Evolutionary conservation across 306 rosid species (phyloP), one percentile per base, ranked within the genome.

Genomic region (Rosa multiflora): DNA sequence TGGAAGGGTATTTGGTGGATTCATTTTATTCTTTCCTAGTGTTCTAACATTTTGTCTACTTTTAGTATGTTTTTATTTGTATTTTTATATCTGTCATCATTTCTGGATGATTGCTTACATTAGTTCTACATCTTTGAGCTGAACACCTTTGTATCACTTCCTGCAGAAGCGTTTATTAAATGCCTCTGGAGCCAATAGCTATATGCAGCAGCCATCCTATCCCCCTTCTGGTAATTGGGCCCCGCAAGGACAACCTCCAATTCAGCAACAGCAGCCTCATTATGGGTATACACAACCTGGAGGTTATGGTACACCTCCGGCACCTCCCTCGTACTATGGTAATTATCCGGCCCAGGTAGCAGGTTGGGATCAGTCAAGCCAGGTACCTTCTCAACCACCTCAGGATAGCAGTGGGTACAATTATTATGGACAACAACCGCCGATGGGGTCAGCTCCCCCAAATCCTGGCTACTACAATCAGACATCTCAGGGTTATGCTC

Each of bases 321-420:
- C 83, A 52, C 75, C 90, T 63, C 64, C 81, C 35, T 42, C 83
- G 0, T 87, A 87, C 80, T 87, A 87, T 63, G 74, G 85, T 46
- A 76, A 69, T 83, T 85, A 87, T 78, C 83, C 88, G 48, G 59
- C 86, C 29, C 79, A 85, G 72, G 86, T 4, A 68, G 80, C 77
- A 40, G 85, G 83, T 76, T 84, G 88, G 88, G 90, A 87, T 84
- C 90, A 76, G 4, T 58, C 86, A 35, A 84, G 70, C 74, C 90
- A 87, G 80, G 72, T 81, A 13, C 73, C 85, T 7, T 32, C 85
- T 43, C 89, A 84, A 52, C 86, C 80, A 44, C 78, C 88, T n/a
- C 85, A 87, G 61, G 86, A 81, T 29, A 84, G 70, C 72, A 39
- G 84, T 5, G 90, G 83, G 56, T 84, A 84, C 75, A 81, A 66